Base-by-base conservation (phyloP, 345 rosid genomes). In the Adansonia digitata region DNA sequence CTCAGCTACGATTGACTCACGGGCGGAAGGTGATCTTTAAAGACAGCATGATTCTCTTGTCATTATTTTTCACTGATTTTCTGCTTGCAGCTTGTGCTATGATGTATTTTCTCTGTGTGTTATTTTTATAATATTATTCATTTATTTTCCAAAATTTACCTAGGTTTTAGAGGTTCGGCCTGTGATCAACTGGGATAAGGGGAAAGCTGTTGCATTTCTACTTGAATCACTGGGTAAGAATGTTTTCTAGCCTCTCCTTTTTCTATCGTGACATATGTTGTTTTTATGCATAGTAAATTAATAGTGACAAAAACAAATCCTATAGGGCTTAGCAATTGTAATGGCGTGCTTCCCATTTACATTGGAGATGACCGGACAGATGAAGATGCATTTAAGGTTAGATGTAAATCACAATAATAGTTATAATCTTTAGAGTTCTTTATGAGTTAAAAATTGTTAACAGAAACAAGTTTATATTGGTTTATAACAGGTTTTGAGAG, bases 151-250 rank as follows among this genome's bases (percentile, higher is more conserved):
- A 24, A 60, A 49, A 15, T 77, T 66, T 18, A n/a, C 1, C 35
- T 75, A 94, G 97, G 98, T 94, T 82, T 86, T 94, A 76, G 99
- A 94, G 85, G 83, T 94, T 67, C 91, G 98, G 37, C 99, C 99
- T 12, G 89, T 84, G 65, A 94, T 94, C 71, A 72, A 93, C 71
- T 93, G 99, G 99, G 94, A 95, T 80, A 95, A 95, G 87, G 99
- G 99, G 68, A 91, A 91, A 82, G 98, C 99, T 71, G 89, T 95
- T 7, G 84, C 81, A 39, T 93, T 95, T 82, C 84, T 95, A 55
- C 99, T 93, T 22, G 91, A 95, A 85, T 95, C 99, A 72, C 93
- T 95, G 8, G 98, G 98, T 92, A 71, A 43, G 74, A n/a, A 65
- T 57, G 35, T 46, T 37, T 27, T 31, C 39, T 76, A 29, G 7